Conservation (phyloP, 495 filamentous ascomycete genomes). For the Platismatia glauca region DNA sequence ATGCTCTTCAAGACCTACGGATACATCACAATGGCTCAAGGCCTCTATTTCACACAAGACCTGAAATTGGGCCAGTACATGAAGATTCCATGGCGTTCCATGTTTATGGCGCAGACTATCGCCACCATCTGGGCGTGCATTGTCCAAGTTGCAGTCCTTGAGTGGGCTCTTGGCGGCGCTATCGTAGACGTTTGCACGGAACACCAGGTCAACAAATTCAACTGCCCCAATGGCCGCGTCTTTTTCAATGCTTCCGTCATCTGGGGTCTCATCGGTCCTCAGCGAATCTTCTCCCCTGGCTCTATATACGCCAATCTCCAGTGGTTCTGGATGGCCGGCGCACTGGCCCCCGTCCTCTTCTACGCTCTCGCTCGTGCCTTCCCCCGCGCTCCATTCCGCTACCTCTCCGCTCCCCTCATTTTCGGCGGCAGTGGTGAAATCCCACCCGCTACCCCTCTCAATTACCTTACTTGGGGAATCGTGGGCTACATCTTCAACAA, state of each 20-base stretch:
- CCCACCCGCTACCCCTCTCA: conserved; percentile 46
- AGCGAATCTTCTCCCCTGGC: conserved; percentile 43
- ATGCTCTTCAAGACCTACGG: conserved; percentile 57
- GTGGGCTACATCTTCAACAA: conserved; percentile 61
- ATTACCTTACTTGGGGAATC: conserved; percentile 55
- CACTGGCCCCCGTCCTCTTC: conserved; percentile 38
- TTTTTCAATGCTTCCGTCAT: conserved; percentile 52
- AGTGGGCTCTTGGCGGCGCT: conserved; percentile 48
- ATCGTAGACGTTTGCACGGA: conserved; percentile 44
- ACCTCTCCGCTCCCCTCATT: conserved; percentile 41
- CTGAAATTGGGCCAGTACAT: conserved; percentile 56
- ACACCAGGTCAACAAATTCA: conserved; percentile 46
- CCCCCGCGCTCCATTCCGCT: conserved; percentile 34
- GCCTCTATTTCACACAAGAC: conserved; percentile 43
- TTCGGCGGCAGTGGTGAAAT: conserved; percentile 39
- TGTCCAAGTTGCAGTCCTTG: conserved; percentile 51
- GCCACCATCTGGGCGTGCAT: conserved; percentile 48
- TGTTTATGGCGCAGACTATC: conserved; percentile 50
- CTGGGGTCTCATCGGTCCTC: conserved; percentile 46
- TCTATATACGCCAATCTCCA: conserved; percentile 38
- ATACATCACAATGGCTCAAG: conserved; percentile 50
- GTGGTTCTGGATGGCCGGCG: conserved; percentile 45
- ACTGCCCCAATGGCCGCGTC: conserved; percentile 52
- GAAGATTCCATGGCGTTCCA: conserved; percentile 54
- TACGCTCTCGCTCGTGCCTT: conserved; percentile 39